phyloP scores from a whole-genome alignment of 2,329 filamentous ascomycete genomes.

The Colletotrichum trifolii region DNA sequence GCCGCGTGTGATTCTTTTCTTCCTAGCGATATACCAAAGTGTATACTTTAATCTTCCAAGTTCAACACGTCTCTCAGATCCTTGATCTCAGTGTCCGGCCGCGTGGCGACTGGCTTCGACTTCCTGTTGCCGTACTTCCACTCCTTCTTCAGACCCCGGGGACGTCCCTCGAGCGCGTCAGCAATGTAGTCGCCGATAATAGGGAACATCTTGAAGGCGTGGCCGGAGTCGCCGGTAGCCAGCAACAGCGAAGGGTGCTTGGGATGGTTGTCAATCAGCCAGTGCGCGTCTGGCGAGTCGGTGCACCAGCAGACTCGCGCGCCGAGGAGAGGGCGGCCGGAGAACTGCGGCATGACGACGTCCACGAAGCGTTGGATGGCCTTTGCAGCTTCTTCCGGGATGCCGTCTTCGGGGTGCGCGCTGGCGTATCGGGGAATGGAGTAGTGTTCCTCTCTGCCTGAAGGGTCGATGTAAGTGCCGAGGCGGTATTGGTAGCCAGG shows the following conservation, averaged over 20 bases:
- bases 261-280: constrained; percentile 43
- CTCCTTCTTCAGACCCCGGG: constrained; percentile 36
- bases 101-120: constrained; percentile 32
- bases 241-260: constrained; percentile 36
- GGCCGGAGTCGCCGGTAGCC: constrained; percentile 41
- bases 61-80: constrained; percentile 38
- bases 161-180: constrained; percentile 38
- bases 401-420: constrained; percentile 30
- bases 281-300: constrained; percentile 48
- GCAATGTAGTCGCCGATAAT: constrained; percentile 41
- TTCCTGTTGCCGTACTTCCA: constrained; percentile 39
- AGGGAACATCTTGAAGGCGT: constrained; percentile 44
- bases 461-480: constrained; percentile 22
- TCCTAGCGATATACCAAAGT: not conserved
- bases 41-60: not conserved
- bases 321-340: constrained; percentile 39
- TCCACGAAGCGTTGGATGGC: constrained; percentile 33
- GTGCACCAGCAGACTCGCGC: constrained; percentile 47
- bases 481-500: constrained; percentile 35
- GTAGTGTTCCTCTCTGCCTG: constrained; percentile 29
- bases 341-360: constrained; percentile 41
- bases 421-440: constrained; percentile 36
- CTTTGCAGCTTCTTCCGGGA: constrained; percentile 32
- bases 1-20: not conserved
- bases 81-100: constrained; percentile 38